Conservation (phyloP, 1,139 yeast species). For the Blastobotrys buckinghamii region DNA sequence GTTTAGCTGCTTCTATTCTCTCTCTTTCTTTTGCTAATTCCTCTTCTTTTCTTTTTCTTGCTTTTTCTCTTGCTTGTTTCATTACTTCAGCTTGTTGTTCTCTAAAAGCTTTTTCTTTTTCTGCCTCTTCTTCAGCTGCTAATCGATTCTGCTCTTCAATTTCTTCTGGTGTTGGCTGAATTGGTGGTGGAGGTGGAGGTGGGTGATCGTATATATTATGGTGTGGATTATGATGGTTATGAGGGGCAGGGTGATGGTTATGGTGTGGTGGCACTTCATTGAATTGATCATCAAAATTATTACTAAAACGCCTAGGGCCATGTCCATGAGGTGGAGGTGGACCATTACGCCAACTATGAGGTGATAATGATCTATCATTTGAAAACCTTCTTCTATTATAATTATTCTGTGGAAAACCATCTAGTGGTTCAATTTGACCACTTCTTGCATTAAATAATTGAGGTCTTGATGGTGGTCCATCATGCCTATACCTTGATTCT, state of each 20-base stretch:
- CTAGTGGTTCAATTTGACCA: constrained; percentile 18
- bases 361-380: constrained; percentile 9
- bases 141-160: not conserved
- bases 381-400: constrained; percentile 1
- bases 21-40: constrained; percentile 30
- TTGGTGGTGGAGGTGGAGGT: not conserved
- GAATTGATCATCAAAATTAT: not conserved
- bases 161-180: not conserved
- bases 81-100: constrained; percentile 33
- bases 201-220: too few relatives aligned
- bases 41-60: constrained; percentile 33
- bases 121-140: constrained; percentile 4
- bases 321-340: not conserved
- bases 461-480: constrained; percentile 26
- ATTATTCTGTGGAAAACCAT: not conserved
- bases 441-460: constrained; percentile 32
- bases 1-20: constrained; percentile 22
- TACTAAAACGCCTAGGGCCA: not conserved
- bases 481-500: constrained; percentile 28
- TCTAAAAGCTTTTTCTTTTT: constrained; percentile 9
- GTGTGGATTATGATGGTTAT: too few relatives aligned
- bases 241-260: not conserved
- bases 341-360: constrained; percentile 7
- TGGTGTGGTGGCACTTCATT: not conserved
- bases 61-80: constrained; percentile 31